Base-by-base conservation (phyloP, 306 rosid genomes). In the Senna siamea region DNA sequence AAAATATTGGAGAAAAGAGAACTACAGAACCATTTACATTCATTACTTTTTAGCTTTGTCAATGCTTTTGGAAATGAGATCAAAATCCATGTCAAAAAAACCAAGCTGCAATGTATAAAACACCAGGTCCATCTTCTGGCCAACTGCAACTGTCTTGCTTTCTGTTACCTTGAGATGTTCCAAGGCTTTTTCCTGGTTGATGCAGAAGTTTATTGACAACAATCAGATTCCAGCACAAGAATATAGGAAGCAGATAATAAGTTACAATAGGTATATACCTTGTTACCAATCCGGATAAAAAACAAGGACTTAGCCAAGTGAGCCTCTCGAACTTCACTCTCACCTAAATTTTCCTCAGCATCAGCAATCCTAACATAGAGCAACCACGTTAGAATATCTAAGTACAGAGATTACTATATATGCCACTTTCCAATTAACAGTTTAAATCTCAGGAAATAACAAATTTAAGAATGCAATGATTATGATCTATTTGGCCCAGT, bases 261-360 rank as follows among this genome's bases (percentile, higher is more conserved):
- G 64, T 46, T 44, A 73, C 51, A 58, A 75, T 41, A 51, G n/a
- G 30, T 26, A 72, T 37, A 75, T 32, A 94, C 99, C 99, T 90
- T 90, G 81, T 92, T 97, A 52, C 96, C 95, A 84, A 92, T 85
- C 30, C 92, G 92, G 77, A 94, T 92, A 81, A 88, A 92, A 76
- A 84, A 90, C 83, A 92, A 73, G 71, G 99, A 90, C 76, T 94
- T 94, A 19, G 99, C 99, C 79, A 94, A 70, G 78, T 94, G 99
- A 68, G 99, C 99, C 84, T 95, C 99, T 37, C 99, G 89, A 44
- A 95, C 99, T 88, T 95, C 99, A 86, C 98, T 95, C 85, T 95
- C 99, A 7, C 99, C 99, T 37, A 95, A 83, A 85, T 95, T 95
- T 62, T 92, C 98, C 79, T 95, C 99, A 0, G 99, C 98, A 66